phyloP scores from a whole-genome alignment of 805 yeast genomes.

The Pichia cabralensis region DNA sequence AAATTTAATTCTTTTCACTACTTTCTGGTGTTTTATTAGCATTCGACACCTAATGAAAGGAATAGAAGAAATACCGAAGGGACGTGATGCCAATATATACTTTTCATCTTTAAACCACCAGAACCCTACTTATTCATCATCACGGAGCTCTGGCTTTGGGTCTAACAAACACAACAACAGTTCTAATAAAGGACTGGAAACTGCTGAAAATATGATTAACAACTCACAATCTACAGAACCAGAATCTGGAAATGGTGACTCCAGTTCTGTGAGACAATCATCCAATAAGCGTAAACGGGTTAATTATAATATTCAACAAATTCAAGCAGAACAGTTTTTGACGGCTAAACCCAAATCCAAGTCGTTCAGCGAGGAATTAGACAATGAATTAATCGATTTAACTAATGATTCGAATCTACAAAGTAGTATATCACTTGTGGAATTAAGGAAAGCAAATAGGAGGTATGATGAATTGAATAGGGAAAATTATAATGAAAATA shows the following conservation, averaged over 20 bases:
- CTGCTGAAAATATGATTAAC: background rate
- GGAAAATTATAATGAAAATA: slow-evolving; percentile 33
- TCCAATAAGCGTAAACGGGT: slow-evolving; percentile 22
- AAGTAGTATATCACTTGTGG: slow-evolving; percentile 15
- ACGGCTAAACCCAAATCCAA: slow-evolving; percentile 7
- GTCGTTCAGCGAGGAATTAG: slow-evolving; percentile 11
- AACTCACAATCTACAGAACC: too few species aligned
- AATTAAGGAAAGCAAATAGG: slow-evolving; percentile 28
- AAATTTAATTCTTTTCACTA: too few species aligned
- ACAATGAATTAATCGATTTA: slow-evolving; percentile 8
- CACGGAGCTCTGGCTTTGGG: background rate
- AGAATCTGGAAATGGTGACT: too few species aligned
- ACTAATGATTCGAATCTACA: slow-evolving; percentile 4
- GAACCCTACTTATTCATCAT: slow-evolving; percentile 2
- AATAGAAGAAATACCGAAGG: slow-evolving; percentile 23
- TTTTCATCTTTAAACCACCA: slow-evolving; percentile 22
- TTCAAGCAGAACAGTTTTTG: slow-evolving; percentile 21
- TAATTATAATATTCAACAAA: slow-evolving; percentile 26
- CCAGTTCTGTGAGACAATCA: too few species aligned
- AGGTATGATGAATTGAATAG: slow-evolving; percentile 32
- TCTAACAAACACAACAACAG: background rate
- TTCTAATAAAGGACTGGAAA: background rate
- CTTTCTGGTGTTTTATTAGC: too few species aligned
- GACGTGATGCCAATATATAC: slow-evolving; percentile 16
- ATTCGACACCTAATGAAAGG: slow-evolving; percentile 21